Evolutionary conservation across 2,329 filamentous ascomycete species (phyloP).

Genomic region (Fusarium fujikuroi): DNA sequence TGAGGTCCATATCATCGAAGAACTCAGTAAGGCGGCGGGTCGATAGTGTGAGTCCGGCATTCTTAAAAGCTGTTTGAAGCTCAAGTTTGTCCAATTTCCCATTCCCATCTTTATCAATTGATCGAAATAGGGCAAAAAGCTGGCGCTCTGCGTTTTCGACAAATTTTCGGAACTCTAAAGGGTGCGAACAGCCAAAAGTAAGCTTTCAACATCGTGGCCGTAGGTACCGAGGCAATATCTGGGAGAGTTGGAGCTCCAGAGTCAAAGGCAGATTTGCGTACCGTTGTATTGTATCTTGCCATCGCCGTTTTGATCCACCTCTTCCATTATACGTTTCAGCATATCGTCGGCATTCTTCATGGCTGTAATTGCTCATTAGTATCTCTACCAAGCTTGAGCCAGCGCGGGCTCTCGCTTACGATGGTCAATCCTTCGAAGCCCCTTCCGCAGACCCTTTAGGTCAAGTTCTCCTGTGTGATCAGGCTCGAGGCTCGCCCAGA

Average conservation of each 20-base stretch:
- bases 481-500: conserved; percentile 87
- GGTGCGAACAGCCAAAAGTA: conserved; percentile 27
- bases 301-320: conserved; percentile 88
- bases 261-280: conserved; percentile 55
- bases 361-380: conserved; percentile 54
- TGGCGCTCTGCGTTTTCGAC: conserved; percentile 89
- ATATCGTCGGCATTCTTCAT: conserved; percentile 92
- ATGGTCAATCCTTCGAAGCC: conserved; percentile 89
- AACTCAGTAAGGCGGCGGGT: conserved; percentile 82
- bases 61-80: conserved; percentile 80
- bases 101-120: conserved; percentile 86
- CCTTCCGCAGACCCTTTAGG: conserved; percentile 83
- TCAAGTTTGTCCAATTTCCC: conserved; percentile 90
- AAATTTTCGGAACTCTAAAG: conserved; percentile 85
- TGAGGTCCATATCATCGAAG: conserved; percentile 88
- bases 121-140: conserved; percentile 82
- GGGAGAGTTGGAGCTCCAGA: conserved; percentile 9
- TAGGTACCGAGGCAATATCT: conserved; percentile 29
- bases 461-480: conserved; percentile 83
- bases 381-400: conserved; percentile 16
- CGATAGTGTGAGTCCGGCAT: conserved; percentile 82
- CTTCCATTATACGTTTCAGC: conserved; percentile 80
- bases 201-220: conserved; percentile 25
- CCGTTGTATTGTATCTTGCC: conserved; percentile 92
- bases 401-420: conserved; percentile 63